Evolutionary conservation across 495 filamentous ascomycete species (phyloP).

Genomic region (Cercophora samala): DNA sequence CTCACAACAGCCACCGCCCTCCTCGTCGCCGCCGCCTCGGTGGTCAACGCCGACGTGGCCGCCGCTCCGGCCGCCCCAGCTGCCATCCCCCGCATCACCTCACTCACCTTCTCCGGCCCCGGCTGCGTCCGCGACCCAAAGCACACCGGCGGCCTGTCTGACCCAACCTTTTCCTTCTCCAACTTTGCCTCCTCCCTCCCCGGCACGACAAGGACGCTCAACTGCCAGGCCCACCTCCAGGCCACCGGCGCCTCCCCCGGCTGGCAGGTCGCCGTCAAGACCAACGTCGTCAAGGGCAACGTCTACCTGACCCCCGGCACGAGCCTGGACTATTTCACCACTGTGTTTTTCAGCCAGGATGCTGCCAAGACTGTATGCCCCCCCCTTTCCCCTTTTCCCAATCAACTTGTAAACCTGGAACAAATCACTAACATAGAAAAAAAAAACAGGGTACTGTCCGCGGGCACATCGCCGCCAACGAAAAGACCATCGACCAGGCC

Average conservation of each 20-base stretch:
- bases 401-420: too few relatives aligned
- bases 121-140: slow-evolving; percentile 38
- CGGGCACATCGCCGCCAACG: slow-evolving; percentile 30
- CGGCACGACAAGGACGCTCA: slow-evolving; percentile 31
- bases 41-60: slow-evolving; percentile 21
- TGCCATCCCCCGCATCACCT: slow-evolving; percentile 29
- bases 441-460: slow-evolving; percentile 24
- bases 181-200: slow-evolving; percentile 35
- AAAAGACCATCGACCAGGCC: slow-evolving; percentile 29
- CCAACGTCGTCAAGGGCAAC: slow-evolving; percentile 36
- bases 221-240: slow-evolving; percentile 43
- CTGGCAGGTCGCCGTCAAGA: slow-evolving; percentile 43
- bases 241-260: slow-evolving; percentile 34
- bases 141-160: slow-evolving; percentile 34
- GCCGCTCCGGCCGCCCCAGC: slow-evolving; percentile 17
- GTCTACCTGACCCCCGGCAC: slow-evolving; percentile 36
- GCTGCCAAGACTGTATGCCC: slow-evolving; percentile 37
- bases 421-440: neutral
- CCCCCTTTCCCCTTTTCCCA: neutral
- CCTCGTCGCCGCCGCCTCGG: slow-evolving; percentile 29
- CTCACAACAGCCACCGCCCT: slow-evolving; percentile 23
- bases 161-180: slow-evolving; percentile 35
- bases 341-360: slow-evolving; percentile 41
- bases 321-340: slow-evolving; percentile 36
- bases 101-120: slow-evolving; percentile 39